Conservation (phyloP, 2,329 filamentous ascomycete genomes). For the Monosporascus sp. region DNA sequence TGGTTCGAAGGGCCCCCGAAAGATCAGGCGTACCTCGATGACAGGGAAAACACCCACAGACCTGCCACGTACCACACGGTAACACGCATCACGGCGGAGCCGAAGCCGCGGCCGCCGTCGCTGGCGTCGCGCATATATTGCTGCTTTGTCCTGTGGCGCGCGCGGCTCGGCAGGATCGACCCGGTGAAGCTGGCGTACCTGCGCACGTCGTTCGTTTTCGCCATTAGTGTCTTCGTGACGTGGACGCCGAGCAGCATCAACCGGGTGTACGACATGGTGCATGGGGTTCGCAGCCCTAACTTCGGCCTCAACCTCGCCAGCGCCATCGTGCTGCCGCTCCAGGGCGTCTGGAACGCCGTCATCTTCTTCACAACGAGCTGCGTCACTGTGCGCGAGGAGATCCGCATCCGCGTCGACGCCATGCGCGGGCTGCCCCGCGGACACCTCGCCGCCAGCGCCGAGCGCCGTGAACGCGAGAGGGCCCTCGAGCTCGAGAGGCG, state of each 20-base stretch:
- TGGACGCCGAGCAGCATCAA: constrained; percentile 68
- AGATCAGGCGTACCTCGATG: constrained; percentile 5
- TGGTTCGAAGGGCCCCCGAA: constrained; percentile 25
- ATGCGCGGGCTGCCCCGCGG: constrained; percentile 21
- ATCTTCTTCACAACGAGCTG: constrained; percentile 68
- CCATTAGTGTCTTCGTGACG: constrained; percentile 54
- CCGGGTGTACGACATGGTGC: constrained; percentile 61
- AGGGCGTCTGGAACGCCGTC: constrained; percentile 75
- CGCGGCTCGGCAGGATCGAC: constrained; percentile 38
- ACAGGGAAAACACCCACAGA: constrained; percentile 6
- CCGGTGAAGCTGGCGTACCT: constrained; percentile 57
- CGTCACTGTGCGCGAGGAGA: constrained; percentile 31
- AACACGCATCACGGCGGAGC: constrained; percentile 26
- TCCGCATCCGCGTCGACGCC: constrained; percentile 10
- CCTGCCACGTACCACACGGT: constrained; percentile 19
- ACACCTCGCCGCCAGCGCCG: constrained; percentile 18
- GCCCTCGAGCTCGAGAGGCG: constrained; percentile 18
- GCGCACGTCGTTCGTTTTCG: constrained; percentile 56
- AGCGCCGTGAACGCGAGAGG: constrained; percentile 20
- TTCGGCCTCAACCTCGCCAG: constrained; percentile 65
- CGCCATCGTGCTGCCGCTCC: constrained; percentile 67
- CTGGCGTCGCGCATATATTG: constrained; percentile 9
- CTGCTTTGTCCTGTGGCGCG: constrained; percentile 17
- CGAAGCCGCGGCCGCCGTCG: constrained; percentile 3
- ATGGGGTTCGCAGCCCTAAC: constrained; percentile 39